Base-by-base conservation (phyloP, 805 yeast genomes). In the Starmera pachycereana region DNA sequence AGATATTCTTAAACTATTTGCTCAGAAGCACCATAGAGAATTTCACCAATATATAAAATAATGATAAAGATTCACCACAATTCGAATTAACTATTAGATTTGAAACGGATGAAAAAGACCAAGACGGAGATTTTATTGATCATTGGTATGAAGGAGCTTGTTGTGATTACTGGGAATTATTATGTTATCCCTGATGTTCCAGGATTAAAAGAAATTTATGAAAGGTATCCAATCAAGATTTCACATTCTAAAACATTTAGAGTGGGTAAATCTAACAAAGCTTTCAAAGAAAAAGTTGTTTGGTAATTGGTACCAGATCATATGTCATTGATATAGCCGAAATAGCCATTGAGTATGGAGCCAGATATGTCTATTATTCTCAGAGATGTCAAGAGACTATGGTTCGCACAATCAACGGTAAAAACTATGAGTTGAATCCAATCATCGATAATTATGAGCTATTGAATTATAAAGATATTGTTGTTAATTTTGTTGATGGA, bases 281-380 rank as follows among this genome's bases (percentile, higher is more conserved):
- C 38, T 8, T 60, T 56, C 38, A 37, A 44, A 28, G 51, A 42
- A 18, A 47, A 58, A 43, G 61, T 51, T 6, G 71, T 76, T 7
- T 82, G 37, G 68, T 81, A 3, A 68, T 82, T 13, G 92, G 90
- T 0, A 76, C 76, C 44, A 73, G 77, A 8, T 76, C 87, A 4
- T 74, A 83, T 33, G 92, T 87, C 13, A 69, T 73, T 13, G 94
- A 84, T 51, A 53, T 63, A 77, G 44, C 68, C 4, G 51, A 53
- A 37, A 53, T 36, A 19, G 14, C 29, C 19, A 3, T 2, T 9
- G 29, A 35, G 2, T 12, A 29, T 13, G 36, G 36, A 10, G 38
- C 53, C 2, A 40, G 40, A 32, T 28, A 29, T 33, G 42, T 50
- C 5, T 43, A 40, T 27, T 49, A 49, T 33, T 49, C 53, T 57